Evolutionary conservation across 2,329 filamentous ascomycete species (phyloP).

Genomic region (Periconia macrospinosa): DNA sequence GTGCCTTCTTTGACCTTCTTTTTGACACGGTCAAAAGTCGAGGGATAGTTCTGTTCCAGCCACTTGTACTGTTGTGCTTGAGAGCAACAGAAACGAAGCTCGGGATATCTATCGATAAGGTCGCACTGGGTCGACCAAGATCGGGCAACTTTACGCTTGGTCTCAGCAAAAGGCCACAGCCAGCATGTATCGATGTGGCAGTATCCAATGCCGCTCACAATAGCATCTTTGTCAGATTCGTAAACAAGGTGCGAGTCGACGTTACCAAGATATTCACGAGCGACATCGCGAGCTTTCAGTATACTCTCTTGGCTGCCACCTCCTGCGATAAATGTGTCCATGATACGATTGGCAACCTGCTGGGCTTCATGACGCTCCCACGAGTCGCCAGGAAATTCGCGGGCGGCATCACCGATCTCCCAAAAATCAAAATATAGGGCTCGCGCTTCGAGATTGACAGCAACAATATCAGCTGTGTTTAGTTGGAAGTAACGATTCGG

Average conservation of each 20-base stretch:
- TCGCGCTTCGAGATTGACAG: conserved; percentile 82
- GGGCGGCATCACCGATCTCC: conserved; percentile 89
- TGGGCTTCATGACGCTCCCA: conserved; percentile 88
- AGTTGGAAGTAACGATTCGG: conserved; percentile 82
- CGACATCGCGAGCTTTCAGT: conserved; percentile 77
- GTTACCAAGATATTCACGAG: conserved; percentile 77
- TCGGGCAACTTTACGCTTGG: conserved; percentile 91
- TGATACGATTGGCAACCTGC: conserved; percentile 81
- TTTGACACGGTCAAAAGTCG: conserved; percentile 87
- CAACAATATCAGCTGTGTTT: conserved; percentile 78
- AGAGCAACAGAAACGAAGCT: conserved; percentile 88
- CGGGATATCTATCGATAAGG: conserved; percentile 90
- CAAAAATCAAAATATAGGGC: conserved; percentile 89
- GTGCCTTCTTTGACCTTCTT: conserved; percentile 84
- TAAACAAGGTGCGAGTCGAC: conserved; percentile 87
- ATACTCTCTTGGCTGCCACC: conserved; percentile 74
- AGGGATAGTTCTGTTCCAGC: conserved; percentile 87
- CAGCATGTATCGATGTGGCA: conserved; percentile 99
- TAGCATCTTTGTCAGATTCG: conserved; percentile 68
- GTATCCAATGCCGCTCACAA: conserved; percentile 89
- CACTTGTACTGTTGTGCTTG: conserved; percentile 98
- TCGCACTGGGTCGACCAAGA: conserved; percentile 98
- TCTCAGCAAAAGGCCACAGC: conserved; percentile 98
- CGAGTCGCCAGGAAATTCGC: conserved; percentile 85
- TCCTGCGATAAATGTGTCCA: conserved; percentile 84